Base-by-base conservation (phyloP, 2,329 filamentous ascomycete species). In the Talaromyces rugulosus region DNA sequence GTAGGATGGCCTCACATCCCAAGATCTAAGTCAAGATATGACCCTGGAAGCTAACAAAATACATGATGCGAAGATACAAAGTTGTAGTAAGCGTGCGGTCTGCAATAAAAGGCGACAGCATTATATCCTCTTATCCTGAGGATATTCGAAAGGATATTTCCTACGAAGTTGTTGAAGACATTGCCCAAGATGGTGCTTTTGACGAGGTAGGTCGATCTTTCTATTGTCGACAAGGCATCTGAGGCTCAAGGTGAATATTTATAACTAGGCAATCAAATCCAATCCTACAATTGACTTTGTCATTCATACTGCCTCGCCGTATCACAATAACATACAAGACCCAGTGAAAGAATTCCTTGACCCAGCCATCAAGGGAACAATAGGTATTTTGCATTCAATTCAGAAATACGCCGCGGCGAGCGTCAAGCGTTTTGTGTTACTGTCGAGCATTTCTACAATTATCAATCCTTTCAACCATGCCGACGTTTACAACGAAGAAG, bases 391-490 rank as follows among this genome's bases (percentile, higher is more conserved):
- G 2, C 42, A 62, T 12, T 62, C 68, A 1, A 59, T 68, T 28
- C 42, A 58, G 16, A 66, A 64, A 9, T 42, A 65, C 30, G 66
- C 68, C 1, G 66, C 70, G 1, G 55, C 63, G 8, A 58, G 59
- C 27, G 67, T 75, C 8, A 70, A 68, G 42, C 72, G 78, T 28
- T 73, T 84, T 16, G 77, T 84, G 9, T 72, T 82, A 7, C 83
- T 81, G 9, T 81, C 78, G 58, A 83, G 80, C n/a, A 82, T 83
- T 64, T 82, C 81, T 3, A 71, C 77, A 42, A 77, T 83, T 33
- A 65, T 79, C 59, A 77, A 85, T 66, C 75, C 81, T 67, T 52
- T 31, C 18, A 52, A 59, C 9, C 50, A 59, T 14, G 70, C 70
- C 23, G 64, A 74, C 36, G 75, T 70, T 0, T 85, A 84, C 70